Percentiles rank a stretch among this genome's conserved stretches.
Evolutionary conservation across 1,284 basidiomycete species (phyloP).

Genomic region (Chalciporus sp.): DNA sequence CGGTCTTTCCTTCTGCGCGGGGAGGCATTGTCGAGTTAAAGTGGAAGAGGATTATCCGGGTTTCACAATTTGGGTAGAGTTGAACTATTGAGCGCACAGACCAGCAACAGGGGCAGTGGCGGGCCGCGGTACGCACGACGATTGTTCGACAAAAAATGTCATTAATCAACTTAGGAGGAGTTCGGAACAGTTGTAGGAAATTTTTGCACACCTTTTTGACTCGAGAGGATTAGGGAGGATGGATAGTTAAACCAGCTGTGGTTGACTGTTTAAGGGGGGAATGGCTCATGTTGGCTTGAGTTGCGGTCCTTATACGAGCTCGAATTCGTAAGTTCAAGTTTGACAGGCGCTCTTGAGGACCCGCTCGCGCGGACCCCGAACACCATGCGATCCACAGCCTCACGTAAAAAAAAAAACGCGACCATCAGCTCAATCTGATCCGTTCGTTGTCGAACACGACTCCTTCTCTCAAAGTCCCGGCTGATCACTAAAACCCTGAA

Average conservation of each 20-base stretch:
- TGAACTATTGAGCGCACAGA: slow-evolving; percentile 29
- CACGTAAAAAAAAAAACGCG: slow-evolving; percentile 22
- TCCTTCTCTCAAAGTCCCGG: not conserved
- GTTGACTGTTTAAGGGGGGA: slow-evolving; percentile 34
- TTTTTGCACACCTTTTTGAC: slow-evolving; percentile 14
- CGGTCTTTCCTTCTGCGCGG: slow-evolving; percentile 32
- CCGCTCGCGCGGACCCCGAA: slow-evolving; percentile 32
- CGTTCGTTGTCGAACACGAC: not conserved
- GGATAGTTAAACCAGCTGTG: slow-evolving; percentile 15
- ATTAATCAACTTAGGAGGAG: slow-evolving; percentile 1
- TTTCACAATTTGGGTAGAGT: slow-evolving; percentile 12
- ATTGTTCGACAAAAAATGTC: not conserved
- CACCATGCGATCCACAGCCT: slow-evolving; percentile 14
- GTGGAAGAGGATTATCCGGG: slow-evolving; percentile 5
- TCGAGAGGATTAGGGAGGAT: slow-evolving; percentile 8
- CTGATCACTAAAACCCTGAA: not conserved
- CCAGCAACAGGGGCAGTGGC: slow-evolving; percentile 36
- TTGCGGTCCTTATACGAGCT: slow-evolving; percentile 38
- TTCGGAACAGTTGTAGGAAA: not conserved
- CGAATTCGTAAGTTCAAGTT: slow-evolving; percentile 25
- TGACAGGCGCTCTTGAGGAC: slow-evolving; percentile 28
- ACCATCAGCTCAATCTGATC: not conserved
- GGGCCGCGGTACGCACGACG: slow-evolving; percentile 5
- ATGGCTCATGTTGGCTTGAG: slow-evolving; percentile 38
- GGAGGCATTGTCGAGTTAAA: slow-evolving; percentile 30